phyloP scores from a whole-genome alignment of 1,284 basidiomycete genomes.

The Puccinia coronata region DNA sequence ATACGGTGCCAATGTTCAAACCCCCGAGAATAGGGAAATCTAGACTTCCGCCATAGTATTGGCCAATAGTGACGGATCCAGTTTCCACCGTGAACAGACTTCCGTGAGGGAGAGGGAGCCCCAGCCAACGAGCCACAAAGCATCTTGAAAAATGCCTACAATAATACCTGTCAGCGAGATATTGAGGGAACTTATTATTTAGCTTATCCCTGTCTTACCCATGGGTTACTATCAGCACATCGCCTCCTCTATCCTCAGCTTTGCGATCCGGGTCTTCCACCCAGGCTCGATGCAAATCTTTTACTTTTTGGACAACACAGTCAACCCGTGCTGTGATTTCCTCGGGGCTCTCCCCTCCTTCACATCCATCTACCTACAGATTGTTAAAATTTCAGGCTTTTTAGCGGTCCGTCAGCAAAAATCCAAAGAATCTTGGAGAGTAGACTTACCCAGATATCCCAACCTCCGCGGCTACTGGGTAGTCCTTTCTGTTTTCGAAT shows the following conservation, averaged over 20 bases:
- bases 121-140: slow-evolving; percentile 55
- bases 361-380: slow-evolving; percentile 39
- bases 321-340: neutral
- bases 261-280: slow-evolving; percentile 51
- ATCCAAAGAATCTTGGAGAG: slow-evolving; percentile 51
- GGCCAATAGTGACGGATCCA: slow-evolving; percentile 50
- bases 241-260: slow-evolving; percentile 54
- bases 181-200: neutral
- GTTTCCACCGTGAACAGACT: slow-evolving; percentile 55
- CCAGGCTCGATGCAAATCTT: slow-evolving; percentile 51
- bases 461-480: slow-evolving; percentile 42
- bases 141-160: slow-evolving; percentile 47
- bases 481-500: neutral
- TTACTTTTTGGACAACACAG: slow-evolving; percentile 51
- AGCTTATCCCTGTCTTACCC: slow-evolving; percentile 51
- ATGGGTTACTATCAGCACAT: slow-evolving; percentile 55
- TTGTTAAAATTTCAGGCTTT: neutral
- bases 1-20: slow-evolving; percentile 35
- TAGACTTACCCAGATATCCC: slow-evolving; percentile 53
- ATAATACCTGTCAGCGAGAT: neutral
- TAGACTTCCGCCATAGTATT: slow-evolving; percentile 30
- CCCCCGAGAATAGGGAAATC: slow-evolving; percentile 35
- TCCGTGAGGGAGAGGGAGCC: slow-evolving; percentile 52
- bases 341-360: slow-evolving; percentile 37
- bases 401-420: neutral